phyloP scores from a whole-genome alignment of 192 early-diverging fungal species.

The Chytriomyces confervae region DNA sequence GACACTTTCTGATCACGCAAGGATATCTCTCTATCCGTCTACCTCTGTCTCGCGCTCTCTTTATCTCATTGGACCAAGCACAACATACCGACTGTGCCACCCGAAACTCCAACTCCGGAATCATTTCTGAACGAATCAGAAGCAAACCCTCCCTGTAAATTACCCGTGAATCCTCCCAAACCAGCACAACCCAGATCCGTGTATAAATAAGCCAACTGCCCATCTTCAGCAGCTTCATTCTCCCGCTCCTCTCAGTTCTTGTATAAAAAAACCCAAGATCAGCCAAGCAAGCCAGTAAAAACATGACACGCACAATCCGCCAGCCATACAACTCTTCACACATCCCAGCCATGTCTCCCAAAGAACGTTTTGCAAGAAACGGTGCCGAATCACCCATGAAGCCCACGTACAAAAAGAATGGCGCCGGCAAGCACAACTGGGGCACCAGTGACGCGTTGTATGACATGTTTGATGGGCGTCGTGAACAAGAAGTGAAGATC shows the following conservation, averaged over 20 bases:
- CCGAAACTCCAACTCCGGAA: not conserved
- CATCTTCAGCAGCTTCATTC: no score
- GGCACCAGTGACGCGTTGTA: not conserved
- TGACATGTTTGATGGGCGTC: not conserved
- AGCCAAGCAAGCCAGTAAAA: not conserved
- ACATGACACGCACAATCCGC: not conserved
- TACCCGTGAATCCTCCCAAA: no score
- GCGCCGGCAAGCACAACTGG: not conserved
- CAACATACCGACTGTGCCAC: not conserved
- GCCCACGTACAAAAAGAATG: slow-evolving; percentile 7
- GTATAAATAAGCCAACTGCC: no score
- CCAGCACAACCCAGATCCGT: no score
- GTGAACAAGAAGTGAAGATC: not conserved
- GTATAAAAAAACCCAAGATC: no score
- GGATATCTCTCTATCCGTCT: not conserved
- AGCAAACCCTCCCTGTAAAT: no score
- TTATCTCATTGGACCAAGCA: no score
- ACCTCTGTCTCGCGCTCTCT: not conserved
- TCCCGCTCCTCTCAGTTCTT: no score
- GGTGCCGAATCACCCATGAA: not conserved
- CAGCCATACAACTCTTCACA: slow-evolving; percentile 10
- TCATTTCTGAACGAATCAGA: no score
- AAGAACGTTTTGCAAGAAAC: slow-evolving; percentile 9
- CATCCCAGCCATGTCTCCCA: not conserved
- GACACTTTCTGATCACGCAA: not conserved